phyloP scores from a whole-genome alignment of 225 moss, liverwort and hornwort genomes.

The Ulota crispa region DNA sequence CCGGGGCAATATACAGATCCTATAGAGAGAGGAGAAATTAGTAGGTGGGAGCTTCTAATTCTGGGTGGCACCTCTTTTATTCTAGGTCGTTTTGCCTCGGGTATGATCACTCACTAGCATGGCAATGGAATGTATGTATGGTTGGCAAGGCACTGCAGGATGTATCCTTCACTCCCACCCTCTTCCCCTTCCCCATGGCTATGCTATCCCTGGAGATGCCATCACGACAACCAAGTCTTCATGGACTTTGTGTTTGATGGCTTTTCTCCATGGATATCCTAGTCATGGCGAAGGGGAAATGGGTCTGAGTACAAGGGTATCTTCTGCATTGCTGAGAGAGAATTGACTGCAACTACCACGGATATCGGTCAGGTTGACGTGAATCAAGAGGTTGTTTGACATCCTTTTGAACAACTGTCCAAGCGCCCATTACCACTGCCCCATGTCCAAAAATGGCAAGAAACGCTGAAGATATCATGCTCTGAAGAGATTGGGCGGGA shows the following conservation, averaged over 20 bases:
- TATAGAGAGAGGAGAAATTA: not conserved
- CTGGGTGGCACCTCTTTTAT: not conserved
- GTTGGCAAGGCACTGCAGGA: constrained; percentile 29
- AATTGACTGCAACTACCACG: not conserved
- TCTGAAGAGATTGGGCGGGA: too few relatives aligned
- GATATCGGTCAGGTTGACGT: not conserved
- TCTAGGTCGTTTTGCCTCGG: not conserved
- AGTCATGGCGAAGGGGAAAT: not conserved
- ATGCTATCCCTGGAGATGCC: not conserved
- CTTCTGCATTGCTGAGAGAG: constrained; percentile 27
- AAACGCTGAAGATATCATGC: too few relatives aligned
- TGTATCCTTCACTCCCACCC: not conserved
- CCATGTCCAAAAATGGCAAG: too few relatives aligned
- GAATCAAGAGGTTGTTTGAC: not conserved
- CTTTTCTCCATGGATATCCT: not conserved
- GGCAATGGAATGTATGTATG: constrained; percentile 26
- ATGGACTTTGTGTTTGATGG: not conserved
- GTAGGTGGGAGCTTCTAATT: not conserved
- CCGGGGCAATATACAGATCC: not conserved
- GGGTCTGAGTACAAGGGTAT: not conserved
- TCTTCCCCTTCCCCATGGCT: not conserved
- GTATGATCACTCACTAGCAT: not conserved
- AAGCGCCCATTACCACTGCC: not conserved
- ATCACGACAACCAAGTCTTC: not conserved
- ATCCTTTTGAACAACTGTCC: not conserved